Percentiles rank a stretch among this genome's conserved stretches.
These are phyloP conservation scores for Aspergillus baeticus DNA, from an alignment of 495 filamentous ascomycete species.

Conservation along the genomic window DNA sequence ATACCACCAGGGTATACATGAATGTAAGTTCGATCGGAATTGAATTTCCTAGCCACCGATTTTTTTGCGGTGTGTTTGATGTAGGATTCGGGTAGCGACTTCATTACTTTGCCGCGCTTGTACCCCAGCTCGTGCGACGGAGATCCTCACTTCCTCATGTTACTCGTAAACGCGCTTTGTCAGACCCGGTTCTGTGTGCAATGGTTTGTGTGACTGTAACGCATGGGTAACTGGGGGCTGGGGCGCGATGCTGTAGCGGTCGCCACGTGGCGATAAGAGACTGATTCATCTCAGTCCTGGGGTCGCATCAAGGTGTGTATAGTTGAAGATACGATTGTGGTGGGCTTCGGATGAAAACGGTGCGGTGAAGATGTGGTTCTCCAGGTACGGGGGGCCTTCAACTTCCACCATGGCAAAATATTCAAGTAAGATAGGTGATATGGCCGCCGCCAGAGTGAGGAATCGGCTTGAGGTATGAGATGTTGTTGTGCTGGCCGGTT, in stretches of 20 bases:
- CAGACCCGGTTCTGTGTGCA: not conserved
- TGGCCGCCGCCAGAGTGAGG: too few relatives aligned
- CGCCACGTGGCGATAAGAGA: not conserved
- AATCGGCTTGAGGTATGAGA: too few relatives aligned
- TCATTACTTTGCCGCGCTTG: not conserved
- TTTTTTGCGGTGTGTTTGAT: too few relatives aligned
- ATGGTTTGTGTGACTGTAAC: constrained; percentile 1
- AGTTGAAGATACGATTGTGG: not conserved
- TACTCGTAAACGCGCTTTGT: not conserved
- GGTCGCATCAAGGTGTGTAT: not conserved
- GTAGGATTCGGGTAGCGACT: not conserved
- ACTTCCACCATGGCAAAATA: not conserved
- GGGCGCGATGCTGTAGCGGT: not conserved
- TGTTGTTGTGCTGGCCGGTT: too few relatives aligned
- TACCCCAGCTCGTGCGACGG: not conserved
- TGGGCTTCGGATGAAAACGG: not conserved
- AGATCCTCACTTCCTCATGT: not conserved
- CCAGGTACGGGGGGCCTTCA: not conserved
- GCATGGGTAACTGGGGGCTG: not conserved
- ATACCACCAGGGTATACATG: not conserved
- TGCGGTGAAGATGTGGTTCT: not conserved
- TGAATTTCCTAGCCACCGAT: too few relatives aligned
- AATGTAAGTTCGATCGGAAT: not conserved
- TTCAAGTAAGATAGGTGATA: not conserved
- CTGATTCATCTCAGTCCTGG: not conserved